Conservation (phyloP, 495 filamentous ascomycete genomes). For the Thermothielavioides terrestris region DNA sequence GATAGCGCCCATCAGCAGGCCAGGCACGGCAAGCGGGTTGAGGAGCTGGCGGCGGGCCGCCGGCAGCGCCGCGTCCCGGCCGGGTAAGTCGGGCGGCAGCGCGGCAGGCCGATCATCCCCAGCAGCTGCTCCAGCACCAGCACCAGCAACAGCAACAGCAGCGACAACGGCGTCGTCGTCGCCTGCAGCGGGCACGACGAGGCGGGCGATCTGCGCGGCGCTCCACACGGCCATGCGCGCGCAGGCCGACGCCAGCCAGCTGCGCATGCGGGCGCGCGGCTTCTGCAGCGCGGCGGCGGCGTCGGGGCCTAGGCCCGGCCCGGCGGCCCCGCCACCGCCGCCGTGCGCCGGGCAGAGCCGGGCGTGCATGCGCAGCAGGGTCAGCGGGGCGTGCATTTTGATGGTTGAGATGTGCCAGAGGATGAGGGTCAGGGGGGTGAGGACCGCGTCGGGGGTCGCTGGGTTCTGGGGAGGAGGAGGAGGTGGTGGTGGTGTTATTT, state of each 20-base stretch:
- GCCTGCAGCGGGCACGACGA: constrained; percentile 10
- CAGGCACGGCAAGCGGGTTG: constrained; percentile 23
- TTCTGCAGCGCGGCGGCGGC: constrained; percentile 18
- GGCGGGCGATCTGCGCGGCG: constrained; percentile 22
- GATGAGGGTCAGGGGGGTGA: constrained; percentile 19
- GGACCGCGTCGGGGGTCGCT: not conserved
- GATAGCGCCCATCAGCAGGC: constrained; percentile 27
- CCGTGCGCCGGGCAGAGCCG: constrained; percentile 13
- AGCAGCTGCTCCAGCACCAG: constrained; percentile 1
- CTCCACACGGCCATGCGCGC: constrained; percentile 19
- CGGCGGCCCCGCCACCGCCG: too few relatives aligned
- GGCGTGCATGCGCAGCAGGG: constrained; percentile 16
- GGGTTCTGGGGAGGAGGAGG: not conserved
- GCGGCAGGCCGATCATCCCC: not conserved
- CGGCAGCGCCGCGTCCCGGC: too few relatives aligned
- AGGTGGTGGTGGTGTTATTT: too few relatives aligned
- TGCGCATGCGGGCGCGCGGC: constrained; percentile 14
- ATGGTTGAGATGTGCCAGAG: constrained; percentile 23
- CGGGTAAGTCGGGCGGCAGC: not conserved
- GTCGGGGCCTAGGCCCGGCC: constrained; percentile 8
- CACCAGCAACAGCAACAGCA: too few relatives aligned
- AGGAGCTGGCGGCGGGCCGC: constrained; percentile 8
- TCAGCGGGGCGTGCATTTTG: constrained; percentile 24
- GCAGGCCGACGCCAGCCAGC: constrained; percentile 18
- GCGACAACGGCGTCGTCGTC: too few relatives aligned